phyloP scores from a whole-genome alignment of 257 asterid genomes.

The Asclepias syriaca region DNA sequence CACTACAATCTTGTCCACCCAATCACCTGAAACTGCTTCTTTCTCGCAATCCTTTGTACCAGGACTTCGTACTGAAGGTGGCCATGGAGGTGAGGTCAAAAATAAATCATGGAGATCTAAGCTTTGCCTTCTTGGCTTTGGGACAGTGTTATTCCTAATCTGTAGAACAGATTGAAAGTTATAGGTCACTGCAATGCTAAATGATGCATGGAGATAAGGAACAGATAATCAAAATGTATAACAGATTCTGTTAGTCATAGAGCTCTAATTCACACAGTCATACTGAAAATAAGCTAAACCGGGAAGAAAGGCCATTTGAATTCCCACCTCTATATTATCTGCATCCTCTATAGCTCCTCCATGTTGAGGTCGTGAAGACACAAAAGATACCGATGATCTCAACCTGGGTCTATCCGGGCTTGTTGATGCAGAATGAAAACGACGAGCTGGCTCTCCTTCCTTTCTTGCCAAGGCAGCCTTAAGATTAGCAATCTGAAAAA shows the following conservation, averaged over 20 bases:
- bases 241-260: neutral
- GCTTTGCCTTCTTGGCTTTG: constrained; percentile 48
- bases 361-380: constrained; percentile 40
- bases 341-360: constrained; percentile 11
- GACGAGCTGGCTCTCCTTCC: constrained; percentile 39
- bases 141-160: constrained; percentile 34
- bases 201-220: neutral
- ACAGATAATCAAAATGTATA: neutral
- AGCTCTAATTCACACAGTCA: neutral
- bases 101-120: constrained; percentile 47
- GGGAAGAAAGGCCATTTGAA: neutral
- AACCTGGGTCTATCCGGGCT: constrained; percentile 47
- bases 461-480: constrained; percentile 66
- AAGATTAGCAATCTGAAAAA: constrained; percentile 54
- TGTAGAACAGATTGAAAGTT: constrained; percentile 19
- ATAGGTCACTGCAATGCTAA: too few relatives aligned
- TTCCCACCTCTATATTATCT: constrained; percentile 19
- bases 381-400: constrained; percentile 26
- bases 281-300: neutral
- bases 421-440: constrained; percentile 27
- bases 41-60: constrained; percentile 39
- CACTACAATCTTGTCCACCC: constrained; percentile 51
- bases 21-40: constrained; percentile 36
- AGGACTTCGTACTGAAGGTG: constrained; percentile 25
- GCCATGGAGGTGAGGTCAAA: constrained; percentile 46